A percentile compares a stretch with the other conserved stretches of the same genome.
Evolutionary conservation across 805 yeast species (phyloP).

Genomic region (Metschnikowia continentalis): DNA sequence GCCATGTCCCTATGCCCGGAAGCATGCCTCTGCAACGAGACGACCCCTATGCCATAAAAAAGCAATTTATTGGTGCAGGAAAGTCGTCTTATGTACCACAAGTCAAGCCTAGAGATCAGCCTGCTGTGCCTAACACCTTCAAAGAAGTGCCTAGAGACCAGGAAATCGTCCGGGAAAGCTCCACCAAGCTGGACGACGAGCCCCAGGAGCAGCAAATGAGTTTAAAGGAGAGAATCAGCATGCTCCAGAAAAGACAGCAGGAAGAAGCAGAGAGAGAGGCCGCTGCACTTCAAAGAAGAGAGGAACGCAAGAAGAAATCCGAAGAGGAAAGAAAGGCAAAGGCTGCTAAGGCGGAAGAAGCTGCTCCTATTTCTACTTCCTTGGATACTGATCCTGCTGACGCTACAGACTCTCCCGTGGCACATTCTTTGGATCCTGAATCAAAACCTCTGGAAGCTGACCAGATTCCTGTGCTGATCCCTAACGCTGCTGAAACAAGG

Average conservation of each 20-base stretch:
- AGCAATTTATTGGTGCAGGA: constrained; percentile 52
- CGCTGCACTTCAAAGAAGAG: constrained; percentile 49
- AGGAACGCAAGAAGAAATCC: constrained; percentile 43
- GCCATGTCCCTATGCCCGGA: constrained; percentile 17
- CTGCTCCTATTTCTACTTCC: constrained; percentile 6
- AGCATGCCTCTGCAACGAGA: constrained; percentile 29
- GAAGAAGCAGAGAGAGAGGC: constrained; percentile 75
- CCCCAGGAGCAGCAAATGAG: constrained; percentile 70
- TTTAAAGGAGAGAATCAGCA: constrained; percentile 79
- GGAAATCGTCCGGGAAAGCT: constrained; percentile 13
- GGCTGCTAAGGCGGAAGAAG: background rate
- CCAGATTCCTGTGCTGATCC: background rate
- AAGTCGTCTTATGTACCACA: constrained; percentile 59
- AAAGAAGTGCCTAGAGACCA: constrained; percentile 22
- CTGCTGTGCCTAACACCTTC: constrained; percentile 28
- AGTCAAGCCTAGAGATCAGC: constrained; percentile 37
- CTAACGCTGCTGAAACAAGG: background rate
- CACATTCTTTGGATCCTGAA: background rate
- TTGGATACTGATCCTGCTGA: constrained; percentile 11
- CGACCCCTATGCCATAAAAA: constrained; percentile 48
- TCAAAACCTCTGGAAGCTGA: background rate
- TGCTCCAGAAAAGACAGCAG: constrained; percentile 75
- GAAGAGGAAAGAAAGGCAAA: constrained; percentile 6
- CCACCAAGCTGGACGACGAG: constrained; percentile 23
- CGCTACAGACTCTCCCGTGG: background rate